Evolutionary conservation across 1,284 basidiomycete species (phyloP).

Genomic region (Marasmius oreades): DNA sequence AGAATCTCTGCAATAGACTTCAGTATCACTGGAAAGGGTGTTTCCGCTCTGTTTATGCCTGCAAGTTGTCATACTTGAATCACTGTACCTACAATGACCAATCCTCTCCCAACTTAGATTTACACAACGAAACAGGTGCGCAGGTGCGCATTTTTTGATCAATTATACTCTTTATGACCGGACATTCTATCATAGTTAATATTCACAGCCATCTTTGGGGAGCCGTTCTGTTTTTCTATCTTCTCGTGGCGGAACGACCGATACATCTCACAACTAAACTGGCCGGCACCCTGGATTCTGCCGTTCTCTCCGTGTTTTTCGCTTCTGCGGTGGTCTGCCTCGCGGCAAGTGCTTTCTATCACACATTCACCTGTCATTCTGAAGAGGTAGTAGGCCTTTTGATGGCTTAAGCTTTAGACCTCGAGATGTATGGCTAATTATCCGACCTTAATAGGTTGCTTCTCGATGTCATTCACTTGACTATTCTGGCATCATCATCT

Average conservation of each 20-base stretch:
- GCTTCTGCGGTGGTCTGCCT: slow-evolving; percentile 75
- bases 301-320: slow-evolving; percentile 68
- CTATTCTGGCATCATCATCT: slow-evolving; percentile 66
- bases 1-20: slow-evolving; percentile 40
- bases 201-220: slow-evolving; percentile 87
- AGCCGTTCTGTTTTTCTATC: slow-evolving; percentile 62
- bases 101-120: slow-evolving; percentile 40
- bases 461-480: slow-evolving; percentile 61
- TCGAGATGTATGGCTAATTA: slow-evolving; percentile 6
- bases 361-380: slow-evolving; percentile 77
- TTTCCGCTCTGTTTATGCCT: slow-evolving; percentile 65
- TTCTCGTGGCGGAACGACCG: slow-evolving; percentile 51
- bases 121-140: slow-evolving; percentile 81
- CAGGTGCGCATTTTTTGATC: neutral
- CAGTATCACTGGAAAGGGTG: slow-evolving; percentile 66
- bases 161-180: slow-evolving; percentile 10
- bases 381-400: slow-evolving; percentile 44
- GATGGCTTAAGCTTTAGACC: slow-evolving; percentile 17
- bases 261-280: slow-evolving; percentile 47
- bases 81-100: slow-evolving; percentile 16
- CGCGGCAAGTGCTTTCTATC: slow-evolving; percentile 72
- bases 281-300: slow-evolving; percentile 61
- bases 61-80: slow-evolving; percentile 42
- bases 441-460: slow-evolving; percentile 34
- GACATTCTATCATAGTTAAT: slow-evolving; percentile 58